Evolutionary conservation across 805 yeast genomes (phyloP).

Genomic region (Candida morakotiae): DNA sequence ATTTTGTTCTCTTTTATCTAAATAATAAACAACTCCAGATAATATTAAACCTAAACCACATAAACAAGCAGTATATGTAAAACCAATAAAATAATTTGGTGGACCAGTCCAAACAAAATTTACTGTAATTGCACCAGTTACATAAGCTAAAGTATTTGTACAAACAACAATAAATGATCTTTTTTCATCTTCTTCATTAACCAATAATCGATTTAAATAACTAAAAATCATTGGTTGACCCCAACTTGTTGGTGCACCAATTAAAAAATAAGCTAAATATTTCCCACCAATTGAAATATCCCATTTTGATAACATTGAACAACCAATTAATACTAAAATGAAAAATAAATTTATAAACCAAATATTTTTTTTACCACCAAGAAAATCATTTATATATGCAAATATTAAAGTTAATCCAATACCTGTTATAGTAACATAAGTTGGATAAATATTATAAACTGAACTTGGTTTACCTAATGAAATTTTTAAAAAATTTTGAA

Average conservation of each 20-base stretch:
- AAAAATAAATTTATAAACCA: conserved; percentile 36
- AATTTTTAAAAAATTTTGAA: conserved; percentile 33
- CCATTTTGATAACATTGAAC: conserved; percentile 45
- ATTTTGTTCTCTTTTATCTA: conserved; percentile 24
- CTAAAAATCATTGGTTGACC: conserved; percentile 56
- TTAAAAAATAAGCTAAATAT: conserved; percentile 47
- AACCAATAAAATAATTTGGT: conserved; percentile 31
- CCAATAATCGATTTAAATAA: conserved; percentile 50
- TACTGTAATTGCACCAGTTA: conserved; percentile 36
- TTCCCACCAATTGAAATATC: conserved; percentile 44
- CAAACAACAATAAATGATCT: conserved; percentile 34
- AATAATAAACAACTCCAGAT: conserved; percentile 22
- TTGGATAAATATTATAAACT: conserved; percentile 30
- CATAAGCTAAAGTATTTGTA: conserved; percentile 37
- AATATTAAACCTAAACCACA: conserved; percentile 25
- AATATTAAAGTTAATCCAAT: conserved; percentile 21
- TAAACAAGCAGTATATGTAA: conserved; percentile 30
- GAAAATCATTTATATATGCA: conserved; percentile 26
- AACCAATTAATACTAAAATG: conserved; percentile 35
- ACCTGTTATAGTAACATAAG: conserved; percentile 23
- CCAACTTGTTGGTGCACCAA: conserved; percentile 45
- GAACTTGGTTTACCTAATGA: conserved; percentile 22
- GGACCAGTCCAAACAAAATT: conserved; percentile 36
- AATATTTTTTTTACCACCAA: conserved; percentile 32
- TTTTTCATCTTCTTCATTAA: conserved; percentile 37